phyloP scores from a whole-genome alignment of 192 early-diverging fungal genomes.

The Entomortierella parvispora region DNA sequence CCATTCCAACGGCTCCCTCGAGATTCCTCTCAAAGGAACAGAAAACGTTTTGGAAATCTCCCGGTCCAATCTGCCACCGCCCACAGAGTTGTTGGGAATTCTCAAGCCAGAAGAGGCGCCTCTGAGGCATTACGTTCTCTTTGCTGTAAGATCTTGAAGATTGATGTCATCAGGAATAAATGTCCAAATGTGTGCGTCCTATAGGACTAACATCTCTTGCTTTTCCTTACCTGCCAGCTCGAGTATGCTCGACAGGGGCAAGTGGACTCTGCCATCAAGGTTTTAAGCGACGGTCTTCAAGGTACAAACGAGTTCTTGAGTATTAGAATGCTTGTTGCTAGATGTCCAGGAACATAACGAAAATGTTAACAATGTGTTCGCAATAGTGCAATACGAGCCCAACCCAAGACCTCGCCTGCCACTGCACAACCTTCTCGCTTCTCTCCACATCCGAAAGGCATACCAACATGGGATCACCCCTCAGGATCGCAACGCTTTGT shows the following conservation, averaged over 20 bases:
- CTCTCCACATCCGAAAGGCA: conserved; percentile 79
- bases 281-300: conserved; percentile 65
- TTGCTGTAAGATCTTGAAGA: conserved; percentile 69
- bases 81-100: conserved; percentile 76
- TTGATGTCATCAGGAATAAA: no score
- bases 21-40: conserved; percentile 68
- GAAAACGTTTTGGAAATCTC: conserved; percentile 81
- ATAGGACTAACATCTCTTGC: neutral
- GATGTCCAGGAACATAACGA: no score
- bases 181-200: neutral
- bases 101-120: conserved; percentile 71
- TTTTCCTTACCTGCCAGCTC: conserved; percentile 48
- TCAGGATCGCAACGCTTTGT: conserved; percentile 61
- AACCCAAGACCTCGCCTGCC: conserved; percentile 69
- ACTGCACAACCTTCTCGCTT: conserved; percentile 78
- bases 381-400: conserved; percentile 41
- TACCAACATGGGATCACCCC: conserved; percentile 38
- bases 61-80: conserved; percentile 63
- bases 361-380: neutral
- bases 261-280: conserved; percentile 65
- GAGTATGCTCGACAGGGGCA: conserved; percentile 80
- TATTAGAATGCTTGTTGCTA: no score
- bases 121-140: conserved; percentile 71
- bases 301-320: conserved; percentile 49
- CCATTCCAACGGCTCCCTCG: conserved; percentile 48